phyloP scores from a whole-genome alignment of 2,329 filamentous ascomycete genomes.

The Fusarium sp. region DNA sequence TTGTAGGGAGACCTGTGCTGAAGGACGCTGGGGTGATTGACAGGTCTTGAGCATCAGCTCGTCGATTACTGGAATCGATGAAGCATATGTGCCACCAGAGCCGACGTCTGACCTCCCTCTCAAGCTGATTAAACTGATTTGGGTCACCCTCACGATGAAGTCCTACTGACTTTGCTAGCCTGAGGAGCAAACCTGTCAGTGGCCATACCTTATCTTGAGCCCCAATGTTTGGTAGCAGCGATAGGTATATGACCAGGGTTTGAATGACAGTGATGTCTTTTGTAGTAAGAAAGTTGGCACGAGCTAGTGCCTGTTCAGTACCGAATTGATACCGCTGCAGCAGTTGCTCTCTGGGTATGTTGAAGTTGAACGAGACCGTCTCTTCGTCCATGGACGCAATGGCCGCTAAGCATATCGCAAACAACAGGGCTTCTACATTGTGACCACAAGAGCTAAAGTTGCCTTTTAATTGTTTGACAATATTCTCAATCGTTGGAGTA shows the following conservation, averaged over 20 bases:
- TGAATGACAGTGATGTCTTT: constrained; percentile 39
- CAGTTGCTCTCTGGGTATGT: constrained; percentile 19
- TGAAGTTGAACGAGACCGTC: constrained; percentile 29
- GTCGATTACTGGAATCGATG: constrained; percentile 36
- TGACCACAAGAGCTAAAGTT: constrained; percentile 32
- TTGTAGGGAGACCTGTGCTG: constrained; percentile 54
- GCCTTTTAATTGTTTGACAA: constrained; percentile 27
- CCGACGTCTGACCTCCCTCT: constrained; percentile 35
- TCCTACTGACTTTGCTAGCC: constrained; percentile 34
- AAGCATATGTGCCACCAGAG: constrained; percentile 46
- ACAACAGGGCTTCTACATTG: constrained; percentile 38
- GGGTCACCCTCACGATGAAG: constrained; percentile 24
- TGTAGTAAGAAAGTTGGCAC: constrained; percentile 34
- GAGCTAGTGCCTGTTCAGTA: constrained; percentile 39
- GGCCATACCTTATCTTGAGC: constrained; percentile 38
- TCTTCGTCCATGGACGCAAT: constrained; percentile 39
- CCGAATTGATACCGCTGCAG: constrained; percentile 34
- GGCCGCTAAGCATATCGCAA: constrained; percentile 41
- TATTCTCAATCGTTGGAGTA: constrained; percentile 25
- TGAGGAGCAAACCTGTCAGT: constrained; percentile 36
- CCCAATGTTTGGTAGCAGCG: constrained; percentile 31
- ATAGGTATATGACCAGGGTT: constrained; percentile 42
- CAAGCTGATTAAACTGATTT: background rate
- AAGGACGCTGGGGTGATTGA: constrained; percentile 42
- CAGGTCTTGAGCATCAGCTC: constrained; percentile 20